These are phyloP conservation scores for Starmerella bombi DNA, from an alignment of 805 yeast genomes.

Conservation along the genomic window DNA sequence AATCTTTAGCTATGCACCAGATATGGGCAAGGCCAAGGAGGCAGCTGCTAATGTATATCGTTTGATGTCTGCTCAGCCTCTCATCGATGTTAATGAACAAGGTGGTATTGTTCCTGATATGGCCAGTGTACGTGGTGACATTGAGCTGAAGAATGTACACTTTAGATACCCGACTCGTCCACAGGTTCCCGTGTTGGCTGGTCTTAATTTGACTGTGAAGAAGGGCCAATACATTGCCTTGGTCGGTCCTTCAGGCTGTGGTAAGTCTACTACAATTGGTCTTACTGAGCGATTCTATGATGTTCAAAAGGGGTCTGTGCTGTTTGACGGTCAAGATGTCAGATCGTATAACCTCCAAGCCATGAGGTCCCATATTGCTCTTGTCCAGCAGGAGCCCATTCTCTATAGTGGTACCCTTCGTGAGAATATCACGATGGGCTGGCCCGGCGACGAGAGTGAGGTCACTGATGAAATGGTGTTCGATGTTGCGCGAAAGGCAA, in stretches of 20 bases:
- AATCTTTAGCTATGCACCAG: constrained; percentile 32
- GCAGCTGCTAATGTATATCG: constrained; percentile 28
- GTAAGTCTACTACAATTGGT: constrained; percentile 46
- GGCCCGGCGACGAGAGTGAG: constrained; percentile 23
- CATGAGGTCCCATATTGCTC: constrained; percentile 40
- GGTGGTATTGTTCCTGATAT: constrained; percentile 26
- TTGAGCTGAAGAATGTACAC: constrained; percentile 42
- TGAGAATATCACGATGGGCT: constrained; percentile 45
- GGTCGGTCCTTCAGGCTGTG: constrained; percentile 55
- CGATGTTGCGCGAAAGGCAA: constrained; percentile 39
- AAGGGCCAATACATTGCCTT: constrained; percentile 46
- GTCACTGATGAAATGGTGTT: constrained; percentile 35
- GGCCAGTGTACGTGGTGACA: constrained; percentile 34
- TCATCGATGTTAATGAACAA: constrained; percentile 25
- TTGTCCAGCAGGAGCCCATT: constrained; percentile 52
- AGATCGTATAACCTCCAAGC: constrained; percentile 36
- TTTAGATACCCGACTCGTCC: constrained; percentile 58
- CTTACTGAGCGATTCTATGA: constrained; percentile 40
- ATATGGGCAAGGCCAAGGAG: constrained; percentile 32
- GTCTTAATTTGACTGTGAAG: constrained; percentile 38
- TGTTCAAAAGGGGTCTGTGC: constrained; percentile 36
- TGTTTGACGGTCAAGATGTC: constrained; percentile 41
- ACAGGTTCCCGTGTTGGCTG: constrained; percentile 36
- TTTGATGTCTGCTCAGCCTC: constrained; percentile 27
- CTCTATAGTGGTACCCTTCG: constrained; percentile 42